Base-by-base conservation (phyloP, 441 rosid species). In the Erodium trifolium region DNA sequence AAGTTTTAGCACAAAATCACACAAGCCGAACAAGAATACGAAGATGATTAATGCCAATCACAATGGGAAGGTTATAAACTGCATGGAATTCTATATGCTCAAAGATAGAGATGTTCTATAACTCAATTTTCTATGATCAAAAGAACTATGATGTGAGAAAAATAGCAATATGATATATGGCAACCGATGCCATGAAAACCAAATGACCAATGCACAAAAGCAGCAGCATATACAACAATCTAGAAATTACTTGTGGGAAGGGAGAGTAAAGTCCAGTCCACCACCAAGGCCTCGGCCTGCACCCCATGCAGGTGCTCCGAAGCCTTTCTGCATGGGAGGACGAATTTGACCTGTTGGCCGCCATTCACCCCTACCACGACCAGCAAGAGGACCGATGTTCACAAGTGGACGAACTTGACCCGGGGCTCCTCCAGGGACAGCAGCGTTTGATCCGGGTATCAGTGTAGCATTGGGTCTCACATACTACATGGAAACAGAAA, bases 301-400 rank as follows among this genome's bases (percentile, higher is more conserved):
- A 73, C 93, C 91, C 88, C 96, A 79, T 17, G 70, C 78, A 79
- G 92, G 45, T 71, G 77, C 75, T 65, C 93, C 95, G 79, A 74
- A 84, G 75, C 85, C 81, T 78, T 88, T 92, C 81, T 87, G 96
- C 83, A 85, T 71, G 47, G 82, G 65, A 72, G 87, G 73, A 79
- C 78, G 88, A 84, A 73, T 75, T 81, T 86, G 89, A 77, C 91
- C 97, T 67, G 73, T 16, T 65, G 92, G 91, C 72, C 98, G 88
- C 98, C 96, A 90, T 64, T 94, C 99, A 77, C 96, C 96, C 78
- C 98, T 90, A 59, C 97, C 98, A 72, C 97, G 94, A 75, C 95
- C 98, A 81, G 85, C 78, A 77, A 76, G 70, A 51, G 83, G 79
- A 78, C 82, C 87, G 76, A 84, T 71, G 75, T 78, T 88, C 47